Conservation (phyloP, 106 monocot genomes). For the Dactylorhiza incarnata region DNA sequence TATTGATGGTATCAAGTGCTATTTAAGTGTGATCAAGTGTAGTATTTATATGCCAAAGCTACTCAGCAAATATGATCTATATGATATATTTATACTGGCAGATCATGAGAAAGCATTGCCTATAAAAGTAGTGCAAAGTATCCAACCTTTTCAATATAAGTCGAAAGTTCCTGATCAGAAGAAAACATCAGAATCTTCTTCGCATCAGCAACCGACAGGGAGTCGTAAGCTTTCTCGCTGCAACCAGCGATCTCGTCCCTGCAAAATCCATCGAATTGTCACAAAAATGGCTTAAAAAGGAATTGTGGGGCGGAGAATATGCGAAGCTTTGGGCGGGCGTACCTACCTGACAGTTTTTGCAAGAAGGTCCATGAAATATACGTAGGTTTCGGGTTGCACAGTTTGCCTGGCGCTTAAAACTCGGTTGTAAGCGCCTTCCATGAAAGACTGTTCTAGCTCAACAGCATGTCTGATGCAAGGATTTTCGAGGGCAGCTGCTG, state of each 20-base stretch:
- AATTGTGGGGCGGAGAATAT: not conserved
- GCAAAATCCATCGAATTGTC: slow-evolving; percentile 10
- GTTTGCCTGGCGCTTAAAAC: slow-evolving; percentile 75
- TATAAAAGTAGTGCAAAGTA: too few relatives aligned
- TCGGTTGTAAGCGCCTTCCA: slow-evolving; percentile 97
- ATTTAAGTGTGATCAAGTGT: too few relatives aligned
- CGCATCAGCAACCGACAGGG: slow-evolving; percentile 57
- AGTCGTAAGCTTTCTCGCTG: slow-evolving; percentile 97
- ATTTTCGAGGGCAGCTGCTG: slow-evolving; percentile 64
- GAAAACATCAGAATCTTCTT: slow-evolving; percentile 87
- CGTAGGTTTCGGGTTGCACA: slow-evolving; percentile 89
- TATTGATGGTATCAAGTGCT: too few relatives aligned
- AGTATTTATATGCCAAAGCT: too few relatives aligned
- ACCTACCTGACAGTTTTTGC: slow-evolving; percentile 88
- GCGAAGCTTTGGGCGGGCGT: not conserved
- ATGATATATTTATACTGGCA: not conserved
- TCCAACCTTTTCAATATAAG: slow-evolving; percentile 63
- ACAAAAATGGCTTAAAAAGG: not conserved
- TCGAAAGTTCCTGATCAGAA: slow-evolving; percentile 64
- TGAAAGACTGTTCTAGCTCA: slow-evolving; percentile 90
- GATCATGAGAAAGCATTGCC: not conserved
- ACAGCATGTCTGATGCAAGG: slow-evolving; percentile 91
- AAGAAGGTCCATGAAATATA: slow-evolving; percentile 97
- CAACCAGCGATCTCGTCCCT: slow-evolving; percentile 98
- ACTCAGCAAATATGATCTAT: too few relatives aligned